These are phyloP conservation scores for Lactifluus pinguis DNA, from an alignment of 768 basidiomycete genomes.

Conservation along the genomic window DNA sequence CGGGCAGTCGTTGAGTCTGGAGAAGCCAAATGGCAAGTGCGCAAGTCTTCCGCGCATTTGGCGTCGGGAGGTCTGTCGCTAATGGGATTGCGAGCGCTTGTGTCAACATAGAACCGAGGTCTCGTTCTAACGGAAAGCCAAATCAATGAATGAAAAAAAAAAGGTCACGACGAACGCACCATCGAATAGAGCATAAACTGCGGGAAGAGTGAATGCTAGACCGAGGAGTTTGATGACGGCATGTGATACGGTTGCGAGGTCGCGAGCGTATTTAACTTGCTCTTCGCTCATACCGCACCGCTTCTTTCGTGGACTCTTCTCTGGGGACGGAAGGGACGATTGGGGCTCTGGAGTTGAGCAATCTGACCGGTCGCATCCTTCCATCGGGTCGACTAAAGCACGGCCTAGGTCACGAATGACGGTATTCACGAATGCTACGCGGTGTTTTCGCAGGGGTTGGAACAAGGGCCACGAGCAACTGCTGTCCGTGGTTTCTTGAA, in stretches of 20 bases:
- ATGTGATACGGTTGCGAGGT: conserved; percentile 66
- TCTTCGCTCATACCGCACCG: conserved; percentile 66
- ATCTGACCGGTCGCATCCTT: conserved; percentile 3
- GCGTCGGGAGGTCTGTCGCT: conserved; percentile 59
- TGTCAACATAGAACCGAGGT: conserved; percentile 52
- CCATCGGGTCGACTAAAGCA: conserved; percentile 51
- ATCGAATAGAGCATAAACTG: conserved; percentile 50
- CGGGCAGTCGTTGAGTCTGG: conserved; percentile 61
- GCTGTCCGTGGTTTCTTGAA: conserved; percentile 37
- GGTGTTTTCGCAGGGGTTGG: conserved; percentile 53
- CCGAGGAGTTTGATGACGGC: conserved; percentile 59
- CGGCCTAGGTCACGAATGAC: conserved; percentile 61
- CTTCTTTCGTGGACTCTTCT: conserved; percentile 52
- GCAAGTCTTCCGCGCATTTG: conserved; percentile 80
- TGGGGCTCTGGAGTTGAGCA: conserved; percentile 5
- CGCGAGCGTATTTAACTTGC: conserved; percentile 70
- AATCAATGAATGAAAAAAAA: conserved; percentile 3
- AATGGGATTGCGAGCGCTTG: conserved; percentile 65
- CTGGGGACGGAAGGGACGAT: conserved; percentile 52
- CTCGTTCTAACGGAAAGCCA: conserved; percentile 35
- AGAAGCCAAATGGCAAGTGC: conserved; percentile 69
- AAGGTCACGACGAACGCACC: conserved; percentile 34
- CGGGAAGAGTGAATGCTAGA: conserved; percentile 50
- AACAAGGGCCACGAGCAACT: conserved; percentile 66
- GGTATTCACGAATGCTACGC: conserved; percentile 42